Evolutionary conservation across 2,329 filamentous ascomycete species (phyloP).

Genomic region (Penicillium sp.): DNA sequence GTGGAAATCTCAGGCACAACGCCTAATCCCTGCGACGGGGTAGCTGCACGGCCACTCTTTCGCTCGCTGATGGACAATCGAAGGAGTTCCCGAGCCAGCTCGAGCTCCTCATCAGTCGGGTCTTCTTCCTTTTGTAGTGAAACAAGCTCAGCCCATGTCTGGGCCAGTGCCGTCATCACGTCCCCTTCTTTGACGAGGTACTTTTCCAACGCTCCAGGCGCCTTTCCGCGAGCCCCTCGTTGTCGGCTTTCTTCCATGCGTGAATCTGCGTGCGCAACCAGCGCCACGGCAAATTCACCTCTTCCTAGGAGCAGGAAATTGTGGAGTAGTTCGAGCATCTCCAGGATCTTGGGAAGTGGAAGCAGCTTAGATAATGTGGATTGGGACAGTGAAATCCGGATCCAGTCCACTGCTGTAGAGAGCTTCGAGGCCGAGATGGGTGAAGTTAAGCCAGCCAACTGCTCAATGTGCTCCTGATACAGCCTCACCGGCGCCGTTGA

Average conservation of each 20-base stretch:
- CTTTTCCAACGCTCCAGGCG: constrained; percentile 54
- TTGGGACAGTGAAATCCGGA: constrained; percentile 75
- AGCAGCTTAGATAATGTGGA: constrained; percentile 78
- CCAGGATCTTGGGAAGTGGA: constrained; percentile 69
- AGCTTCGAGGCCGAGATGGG: constrained; percentile 71
- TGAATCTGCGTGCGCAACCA: constrained; percentile 80
- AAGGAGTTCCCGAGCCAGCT: constrained; percentile 73
- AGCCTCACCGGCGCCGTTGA: constrained; percentile 55
- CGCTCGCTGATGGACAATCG: constrained; percentile 53
- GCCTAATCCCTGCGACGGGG: constrained; percentile 19
- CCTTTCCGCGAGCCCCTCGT: constrained; percentile 54
- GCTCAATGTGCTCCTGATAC: constrained; percentile 44
- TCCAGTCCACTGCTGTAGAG: constrained; percentile 66
- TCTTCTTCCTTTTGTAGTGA: constrained; percentile 75
- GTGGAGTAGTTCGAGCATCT: constrained; percentile 70
- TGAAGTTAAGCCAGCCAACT: constrained; percentile 64
- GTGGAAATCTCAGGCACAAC: constrained; percentile 38
- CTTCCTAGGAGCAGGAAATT: constrained; percentile 83
- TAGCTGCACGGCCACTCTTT: constrained; percentile 30
- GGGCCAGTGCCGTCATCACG: constrained; percentile 67
- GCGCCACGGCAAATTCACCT: constrained; percentile 83
- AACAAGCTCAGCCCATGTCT: constrained; percentile 76
- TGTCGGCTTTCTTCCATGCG: constrained; percentile 66
- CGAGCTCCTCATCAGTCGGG: constrained; percentile 65
- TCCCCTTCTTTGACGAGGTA: constrained; percentile 81